phyloP scores from a whole-genome alignment of 2,329 filamentous ascomycete species.

The Xylaria sp. region DNA sequence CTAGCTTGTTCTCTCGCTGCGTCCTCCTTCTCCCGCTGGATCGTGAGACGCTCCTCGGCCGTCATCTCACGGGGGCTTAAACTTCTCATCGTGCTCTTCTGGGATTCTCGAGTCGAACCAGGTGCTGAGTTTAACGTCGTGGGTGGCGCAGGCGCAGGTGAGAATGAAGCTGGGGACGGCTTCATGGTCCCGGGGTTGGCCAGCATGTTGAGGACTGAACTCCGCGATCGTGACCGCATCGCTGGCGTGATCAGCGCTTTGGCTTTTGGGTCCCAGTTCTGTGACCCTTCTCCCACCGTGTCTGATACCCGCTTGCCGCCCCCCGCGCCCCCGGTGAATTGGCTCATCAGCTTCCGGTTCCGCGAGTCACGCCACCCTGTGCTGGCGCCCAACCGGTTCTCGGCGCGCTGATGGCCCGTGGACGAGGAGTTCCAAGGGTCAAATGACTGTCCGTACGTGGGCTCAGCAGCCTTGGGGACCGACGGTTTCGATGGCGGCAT shows the following conservation, averaged over 20 bases:
- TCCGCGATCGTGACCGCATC: slow-evolving; percentile 53
- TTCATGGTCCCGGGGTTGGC: slow-evolving; percentile 59
- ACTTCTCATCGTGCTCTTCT: background rate
- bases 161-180: slow-evolving; percentile 33
- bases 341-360: slow-evolving; percentile 73
- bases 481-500: slow-evolving; percentile 43
- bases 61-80: slow-evolving; percentile 13
- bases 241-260: slow-evolving; percentile 59
- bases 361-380: slow-evolving; percentile 79
- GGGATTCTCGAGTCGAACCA: background rate
- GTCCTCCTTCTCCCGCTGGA: slow-evolving; percentile 52
- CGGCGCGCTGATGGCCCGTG: slow-evolving; percentile 82
- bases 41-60: slow-evolving; percentile 45
- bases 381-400: slow-evolving; percentile 68
- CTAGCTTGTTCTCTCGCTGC: slow-evolving; percentile 58
- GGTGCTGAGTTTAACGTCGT: background rate
- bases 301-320: slow-evolving; percentile 72
- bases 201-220: slow-evolving; percentile 67
- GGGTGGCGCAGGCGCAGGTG: slow-evolving; percentile 22
- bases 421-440: slow-evolving; percentile 79
- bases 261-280: slow-evolving; percentile 62
- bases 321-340: slow-evolving; percentile 70
- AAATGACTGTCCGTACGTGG: slow-evolving; percentile 60
- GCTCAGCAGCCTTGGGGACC: slow-evolving; percentile 53
- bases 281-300: slow-evolving; percentile 72